These are phyloP conservation scores for Ganoderma boninense DNA, from an alignment of 1,284 basidiomycete species.

Conservation along the genomic window DNA sequence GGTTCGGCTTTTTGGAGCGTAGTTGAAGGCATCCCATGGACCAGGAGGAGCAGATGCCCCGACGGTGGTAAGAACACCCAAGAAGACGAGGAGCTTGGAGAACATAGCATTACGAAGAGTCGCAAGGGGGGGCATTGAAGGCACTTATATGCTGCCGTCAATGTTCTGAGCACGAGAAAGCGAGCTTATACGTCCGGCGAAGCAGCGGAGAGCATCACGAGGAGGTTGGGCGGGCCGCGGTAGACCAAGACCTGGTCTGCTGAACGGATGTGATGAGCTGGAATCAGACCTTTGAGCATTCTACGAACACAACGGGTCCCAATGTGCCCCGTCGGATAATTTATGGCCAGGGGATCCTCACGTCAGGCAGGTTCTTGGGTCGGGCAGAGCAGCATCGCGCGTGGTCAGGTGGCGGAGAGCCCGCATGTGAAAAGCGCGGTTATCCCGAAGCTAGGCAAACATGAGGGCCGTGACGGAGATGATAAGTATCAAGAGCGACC, in stretches of 20 bases:
- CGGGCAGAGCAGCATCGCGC: not conserved
- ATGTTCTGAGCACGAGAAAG: not conserved
- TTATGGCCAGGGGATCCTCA: too few relatives aligned
- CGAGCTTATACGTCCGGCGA: constrained; percentile 3
- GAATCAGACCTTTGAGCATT: constrained; percentile 7
- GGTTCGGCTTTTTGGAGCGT: constrained; percentile 49
- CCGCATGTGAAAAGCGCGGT: not conserved
- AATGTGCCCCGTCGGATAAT: not conserved
- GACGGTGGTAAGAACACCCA: constrained; percentile 16
- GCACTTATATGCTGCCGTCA: constrained; percentile 15
- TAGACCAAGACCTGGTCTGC: constrained; percentile 20
- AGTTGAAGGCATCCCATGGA: constrained; percentile 59
- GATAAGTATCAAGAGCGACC: not conserved
- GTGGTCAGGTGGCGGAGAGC: constrained; percentile 10
- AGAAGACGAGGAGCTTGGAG: constrained; percentile 11
- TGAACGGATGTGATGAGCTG: constrained; percentile 17
- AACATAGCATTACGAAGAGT: constrained; percentile 13
- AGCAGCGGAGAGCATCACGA: constrained; percentile 21
- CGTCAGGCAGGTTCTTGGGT: too few relatives aligned
- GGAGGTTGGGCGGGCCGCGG: constrained; percentile 26
- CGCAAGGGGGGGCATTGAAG: too few relatives aligned
- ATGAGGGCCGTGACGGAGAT: not conserved
- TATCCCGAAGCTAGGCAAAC: not conserved
- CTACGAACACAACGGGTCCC: not conserved
- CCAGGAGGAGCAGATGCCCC: constrained; percentile 46